A percentile compares a stretch with the other conserved stretches of the same genome.
These are phyloP conservation scores for Lycium barbarum DNA, from an alignment of 257 asterid species.

Conservation along the genomic window DNA sequence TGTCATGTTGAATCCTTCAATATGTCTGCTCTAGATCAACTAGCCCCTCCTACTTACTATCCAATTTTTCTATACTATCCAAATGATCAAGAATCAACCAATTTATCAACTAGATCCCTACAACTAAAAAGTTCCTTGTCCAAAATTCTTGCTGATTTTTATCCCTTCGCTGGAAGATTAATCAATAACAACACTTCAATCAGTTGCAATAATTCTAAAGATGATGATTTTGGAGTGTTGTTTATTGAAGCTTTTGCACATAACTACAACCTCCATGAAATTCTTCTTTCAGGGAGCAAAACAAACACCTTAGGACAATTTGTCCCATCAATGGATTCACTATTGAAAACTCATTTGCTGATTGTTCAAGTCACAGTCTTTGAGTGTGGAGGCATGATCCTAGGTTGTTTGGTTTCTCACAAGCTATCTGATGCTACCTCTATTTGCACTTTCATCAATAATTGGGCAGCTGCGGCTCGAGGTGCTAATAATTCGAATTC, in stretches of 20 bases:
- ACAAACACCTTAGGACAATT: not conserved
- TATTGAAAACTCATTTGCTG: not conserved
- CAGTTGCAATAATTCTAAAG: not conserved
- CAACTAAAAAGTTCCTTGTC: not conserved
- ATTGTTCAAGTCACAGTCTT: not conserved
- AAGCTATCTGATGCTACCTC: not conserved
- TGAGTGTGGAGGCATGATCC: not conserved
- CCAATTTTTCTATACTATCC: not conserved
- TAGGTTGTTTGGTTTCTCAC: constrained; percentile 3
- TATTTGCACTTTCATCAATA: not conserved
- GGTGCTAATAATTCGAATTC: too few species aligned
- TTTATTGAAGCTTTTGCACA: not conserved
- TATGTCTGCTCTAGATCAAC: not conserved
- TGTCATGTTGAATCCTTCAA: not conserved
- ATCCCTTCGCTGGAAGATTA: not conserved
- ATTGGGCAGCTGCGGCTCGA: not conserved
- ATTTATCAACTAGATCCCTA: not conserved
- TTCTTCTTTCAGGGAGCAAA: not conserved
- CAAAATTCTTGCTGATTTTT: not conserved
- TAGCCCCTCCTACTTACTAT: not conserved
- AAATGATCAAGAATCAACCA: not conserved
- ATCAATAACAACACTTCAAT: not conserved
- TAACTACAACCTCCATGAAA: not conserved
- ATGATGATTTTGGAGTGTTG: not conserved
- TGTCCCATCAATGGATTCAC: not conserved